phyloP scores from a whole-genome alignment of 768 basidiomycete genomes.

The Suillus occidentalis region DNA sequence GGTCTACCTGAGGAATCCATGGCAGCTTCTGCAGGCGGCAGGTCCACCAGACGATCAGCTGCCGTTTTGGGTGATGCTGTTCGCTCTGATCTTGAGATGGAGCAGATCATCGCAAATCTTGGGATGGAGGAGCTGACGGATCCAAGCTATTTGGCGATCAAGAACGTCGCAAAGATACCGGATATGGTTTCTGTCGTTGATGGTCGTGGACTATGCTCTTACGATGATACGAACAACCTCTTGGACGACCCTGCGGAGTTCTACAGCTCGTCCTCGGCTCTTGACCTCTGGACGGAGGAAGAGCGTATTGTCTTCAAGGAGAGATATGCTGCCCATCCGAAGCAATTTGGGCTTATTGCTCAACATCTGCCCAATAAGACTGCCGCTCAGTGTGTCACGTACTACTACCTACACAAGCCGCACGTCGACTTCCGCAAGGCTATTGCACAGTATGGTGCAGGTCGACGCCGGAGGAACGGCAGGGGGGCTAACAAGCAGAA shows the following conservation, averaged over 20 bases:
- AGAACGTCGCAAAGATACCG: slow-evolving; percentile 84
- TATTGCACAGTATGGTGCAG: slow-evolving; percentile 62
- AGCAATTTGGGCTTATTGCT: slow-evolving; percentile 95
- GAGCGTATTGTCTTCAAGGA: slow-evolving; percentile 80
- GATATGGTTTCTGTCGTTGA: slow-evolving; percentile 81
- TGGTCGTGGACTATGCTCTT: slow-evolving; percentile 60
- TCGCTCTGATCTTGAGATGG: slow-evolving; percentile 94
- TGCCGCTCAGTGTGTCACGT: slow-evolving; percentile 84
- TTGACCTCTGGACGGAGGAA: slow-evolving; percentile 83
- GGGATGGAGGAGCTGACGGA: slow-evolving; percentile 94
- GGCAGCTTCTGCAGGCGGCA: slow-evolving; percentile 37
- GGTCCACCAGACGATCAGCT: slow-evolving; percentile 74
- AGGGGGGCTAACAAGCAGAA: slow-evolving; percentile 67
- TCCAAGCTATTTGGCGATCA: slow-evolving; percentile 80
- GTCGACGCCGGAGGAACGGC: slow-evolving; percentile 60
- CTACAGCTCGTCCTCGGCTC: slow-evolving; percentile 70
- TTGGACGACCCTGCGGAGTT: slow-evolving; percentile 77
- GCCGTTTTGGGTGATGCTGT: slow-evolving; percentile 82
- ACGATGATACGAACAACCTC: slow-evolving; percentile 83
- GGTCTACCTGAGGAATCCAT: slow-evolving; percentile 39
- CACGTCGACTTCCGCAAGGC: slow-evolving; percentile 82
- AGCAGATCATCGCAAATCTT: slow-evolving; percentile 93
- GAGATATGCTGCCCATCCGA: slow-evolving; percentile 82
- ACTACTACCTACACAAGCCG: slow-evolving; percentile 91
- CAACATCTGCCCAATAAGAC: slow-evolving; percentile 81